These are phyloP conservation scores for Acanthamoeba castellanii DNA, from an alignment of 208 protist genomes.

Conservation along the genomic window DNA sequence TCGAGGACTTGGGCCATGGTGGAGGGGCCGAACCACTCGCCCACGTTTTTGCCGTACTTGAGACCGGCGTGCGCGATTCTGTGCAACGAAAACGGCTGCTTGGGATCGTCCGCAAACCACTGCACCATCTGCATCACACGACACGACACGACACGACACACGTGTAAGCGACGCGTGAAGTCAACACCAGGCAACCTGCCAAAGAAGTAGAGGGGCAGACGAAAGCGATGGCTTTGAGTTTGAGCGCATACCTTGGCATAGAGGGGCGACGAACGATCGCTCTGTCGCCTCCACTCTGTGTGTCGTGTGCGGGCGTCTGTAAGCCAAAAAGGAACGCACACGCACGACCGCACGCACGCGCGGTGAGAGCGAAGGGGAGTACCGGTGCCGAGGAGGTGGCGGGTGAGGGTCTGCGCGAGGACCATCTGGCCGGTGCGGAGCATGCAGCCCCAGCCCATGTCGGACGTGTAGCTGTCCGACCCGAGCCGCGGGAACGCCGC, in stretches of 20 bases:
- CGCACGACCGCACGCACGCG: too few species aligned
- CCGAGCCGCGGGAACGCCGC: conserved; percentile 43
- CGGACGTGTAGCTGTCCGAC: conserved; percentile 77
- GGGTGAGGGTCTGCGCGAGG: conserved; percentile 87
- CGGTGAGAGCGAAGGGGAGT: too few species aligned
- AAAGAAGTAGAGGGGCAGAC: not conserved
- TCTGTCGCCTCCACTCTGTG: not conserved
- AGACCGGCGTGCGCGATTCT: conserved; percentile 67
- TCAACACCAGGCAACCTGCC: too few species aligned
- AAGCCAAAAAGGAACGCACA: too few species aligned
- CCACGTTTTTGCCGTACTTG: conserved; percentile 74
- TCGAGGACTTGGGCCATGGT: conserved; percentile 70
- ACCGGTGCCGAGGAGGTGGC: conserved; percentile 74
- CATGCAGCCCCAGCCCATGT: conserved; percentile 94
- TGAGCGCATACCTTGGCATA: conserved; percentile 10
- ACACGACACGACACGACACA: too few species aligned
- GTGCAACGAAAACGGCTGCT: conserved; percentile 79
- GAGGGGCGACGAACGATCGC: not conserved
- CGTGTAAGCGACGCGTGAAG: not conserved
- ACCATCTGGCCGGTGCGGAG: conserved; percentile 94
- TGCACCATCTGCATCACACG: conserved; percentile 23
- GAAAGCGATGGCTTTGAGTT: not conserved
- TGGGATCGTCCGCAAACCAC: conserved; percentile 76
- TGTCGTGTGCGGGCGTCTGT: too few species aligned
- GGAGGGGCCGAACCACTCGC: conserved; percentile 82